Evolutionary conservation across 1,139 yeast genomes (phyloP).

Genomic region (Yamadazyma blattariae): DNA sequence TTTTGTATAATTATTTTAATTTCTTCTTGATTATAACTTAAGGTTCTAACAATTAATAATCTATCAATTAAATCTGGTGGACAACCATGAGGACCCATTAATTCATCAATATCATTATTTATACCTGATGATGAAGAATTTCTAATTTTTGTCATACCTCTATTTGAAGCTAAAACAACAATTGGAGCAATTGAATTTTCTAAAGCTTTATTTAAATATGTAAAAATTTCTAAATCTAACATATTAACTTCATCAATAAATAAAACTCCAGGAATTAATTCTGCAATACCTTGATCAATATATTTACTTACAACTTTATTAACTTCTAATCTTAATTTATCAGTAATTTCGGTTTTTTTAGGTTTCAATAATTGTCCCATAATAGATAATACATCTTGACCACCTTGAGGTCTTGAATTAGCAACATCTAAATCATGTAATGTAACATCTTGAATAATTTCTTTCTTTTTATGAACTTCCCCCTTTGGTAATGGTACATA

Average conservation of each 20-base stretch:
- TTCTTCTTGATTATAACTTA: slow-evolving; percentile 83
- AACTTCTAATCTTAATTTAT: slow-evolving; percentile 87
- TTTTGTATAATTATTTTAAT: slow-evolving; percentile 77
- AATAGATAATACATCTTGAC: slow-evolving; percentile 97
- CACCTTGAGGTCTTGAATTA: slow-evolving; percentile 97
- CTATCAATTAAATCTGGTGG: slow-evolving; percentile 95
- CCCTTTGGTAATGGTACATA: slow-evolving; percentile 98
- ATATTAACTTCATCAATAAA: slow-evolving; percentile 97
- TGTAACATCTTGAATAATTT: slow-evolving; percentile 95
- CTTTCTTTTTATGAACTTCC: slow-evolving; percentile 97
- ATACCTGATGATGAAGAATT: too few relatives aligned
- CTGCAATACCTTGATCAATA: slow-evolving; percentile 98
- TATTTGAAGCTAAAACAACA: slow-evolving; percentile 90
- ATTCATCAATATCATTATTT: slow-evolving; percentile 44
- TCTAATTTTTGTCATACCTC: slow-evolving; percentile 88
- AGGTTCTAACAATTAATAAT: slow-evolving; percentile 83
- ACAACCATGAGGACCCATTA: slow-evolving; percentile 88
- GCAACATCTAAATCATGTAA: slow-evolving; percentile 95
- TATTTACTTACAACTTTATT: slow-evolving; percentile 94
- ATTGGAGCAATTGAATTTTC: slow-evolving; percentile 92
- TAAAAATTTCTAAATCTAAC: slow-evolving; percentile 95
- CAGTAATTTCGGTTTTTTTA: slow-evolving; percentile 97
- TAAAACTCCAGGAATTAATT: slow-evolving; percentile 94
- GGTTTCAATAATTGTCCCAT: slow-evolving; percentile 98
- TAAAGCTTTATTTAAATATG: slow-evolving; percentile 88